Evolutionary conservation across 352 stramenopile genomes (phyloP).

Genomic region (Phytophthora litchii): DNA sequence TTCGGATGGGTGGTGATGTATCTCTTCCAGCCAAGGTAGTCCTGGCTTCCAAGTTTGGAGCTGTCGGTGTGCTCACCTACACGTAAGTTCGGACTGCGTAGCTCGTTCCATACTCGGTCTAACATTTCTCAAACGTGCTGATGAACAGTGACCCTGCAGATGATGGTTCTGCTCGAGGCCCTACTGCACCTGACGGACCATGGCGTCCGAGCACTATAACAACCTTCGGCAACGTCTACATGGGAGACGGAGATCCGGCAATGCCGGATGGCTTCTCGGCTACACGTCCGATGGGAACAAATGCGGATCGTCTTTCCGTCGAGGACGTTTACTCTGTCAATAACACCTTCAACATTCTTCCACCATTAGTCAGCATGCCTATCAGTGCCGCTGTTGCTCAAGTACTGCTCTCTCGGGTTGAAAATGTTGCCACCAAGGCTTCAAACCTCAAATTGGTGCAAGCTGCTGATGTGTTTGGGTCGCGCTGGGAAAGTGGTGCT

Average conservation of each 20-base stretch:
- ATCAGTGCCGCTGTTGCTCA: conserved; percentile 68
- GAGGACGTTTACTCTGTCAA: conserved; percentile 80
- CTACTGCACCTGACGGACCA: conserved; percentile 65
- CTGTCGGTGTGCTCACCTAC: conserved; percentile 75
- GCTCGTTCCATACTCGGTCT: neutral
- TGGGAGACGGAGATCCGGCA: conserved; percentile 85
- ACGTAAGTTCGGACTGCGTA: conserved; percentile 45
- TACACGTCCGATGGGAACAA: conserved; percentile 26
- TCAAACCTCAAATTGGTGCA: conserved; percentile 28
- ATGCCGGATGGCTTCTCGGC: conserved; percentile 74
- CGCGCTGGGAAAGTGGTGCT: conserved; percentile 37
- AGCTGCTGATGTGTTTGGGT: conserved; percentile 51
- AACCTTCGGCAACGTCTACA: conserved; percentile 81
- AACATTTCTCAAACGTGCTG: conserved; percentile 1
- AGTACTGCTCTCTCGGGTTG: conserved; percentile 42
- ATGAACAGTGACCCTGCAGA: conserved; percentile 65
- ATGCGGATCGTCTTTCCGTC: conserved; percentile 68
- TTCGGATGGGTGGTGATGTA: conserved; percentile 70
- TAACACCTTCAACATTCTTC: conserved; percentile 86
- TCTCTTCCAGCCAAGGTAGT: conserved; percentile 76
- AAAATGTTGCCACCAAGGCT: conserved; percentile 17
- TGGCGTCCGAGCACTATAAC: conserved; percentile 62
- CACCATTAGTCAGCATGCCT: conserved; percentile 73
- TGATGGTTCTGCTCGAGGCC: conserved; percentile 57
- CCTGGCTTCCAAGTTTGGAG: conserved; percentile 64